These are phyloP conservation scores for Verticillium tricorpus DNA, from an alignment of 2,329 filamentous ascomycete genomes.

Conservation along the genomic window DNA sequence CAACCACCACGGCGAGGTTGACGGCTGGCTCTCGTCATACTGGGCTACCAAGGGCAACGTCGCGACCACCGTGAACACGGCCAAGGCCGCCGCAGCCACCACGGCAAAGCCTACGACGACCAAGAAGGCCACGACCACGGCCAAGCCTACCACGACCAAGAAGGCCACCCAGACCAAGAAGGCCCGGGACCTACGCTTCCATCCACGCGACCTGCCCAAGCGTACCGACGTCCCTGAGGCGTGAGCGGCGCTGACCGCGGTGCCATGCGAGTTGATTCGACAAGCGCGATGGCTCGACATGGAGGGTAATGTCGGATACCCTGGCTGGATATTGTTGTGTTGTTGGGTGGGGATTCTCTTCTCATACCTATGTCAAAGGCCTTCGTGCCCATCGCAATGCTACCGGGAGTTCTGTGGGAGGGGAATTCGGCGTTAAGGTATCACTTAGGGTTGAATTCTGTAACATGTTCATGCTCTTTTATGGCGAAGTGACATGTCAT, in stretches of 20 bases:
- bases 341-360: too few relatives aligned
- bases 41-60: constrained; percentile 16
- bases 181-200: constrained; percentile 5
- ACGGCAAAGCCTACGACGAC: neutral
- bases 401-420: neutral
- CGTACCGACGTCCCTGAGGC: constrained; percentile 2
- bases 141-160: neutral
- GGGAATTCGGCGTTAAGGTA: neutral
- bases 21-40: constrained; percentile 24
- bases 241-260: neutral
- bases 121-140: neutral
- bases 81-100: neutral
- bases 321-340: too few relatives aligned
- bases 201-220: constrained; percentile 2
- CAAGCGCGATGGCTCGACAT: too few relatives aligned
- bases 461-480: neutral
- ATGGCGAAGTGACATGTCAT: too few relatives aligned
- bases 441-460: neutral
- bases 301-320: neutral
- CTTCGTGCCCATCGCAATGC: neutral
- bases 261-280: neutral
- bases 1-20: constrained; percentile 23
- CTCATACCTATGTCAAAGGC: neutral
- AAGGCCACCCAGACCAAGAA: neutral
- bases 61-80: neutral